These are phyloP conservation scores for Tolypocladium pustulatum DNA, from an alignment of 2,329 filamentous ascomycete genomes.

Conservation along the genomic window DNA sequence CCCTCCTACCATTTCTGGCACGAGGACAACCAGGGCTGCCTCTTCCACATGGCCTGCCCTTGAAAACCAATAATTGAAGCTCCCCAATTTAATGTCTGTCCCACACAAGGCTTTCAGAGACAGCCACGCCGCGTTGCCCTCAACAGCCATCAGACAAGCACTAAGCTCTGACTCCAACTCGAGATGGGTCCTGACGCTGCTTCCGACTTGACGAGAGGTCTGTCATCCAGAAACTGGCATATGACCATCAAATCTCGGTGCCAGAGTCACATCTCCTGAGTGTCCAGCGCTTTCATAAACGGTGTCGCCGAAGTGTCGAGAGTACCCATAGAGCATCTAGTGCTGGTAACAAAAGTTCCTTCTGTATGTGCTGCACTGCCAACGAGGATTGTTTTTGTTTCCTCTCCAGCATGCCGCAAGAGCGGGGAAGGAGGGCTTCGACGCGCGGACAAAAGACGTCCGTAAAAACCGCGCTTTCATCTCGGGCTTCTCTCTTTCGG, in stretches of 20 bases:
- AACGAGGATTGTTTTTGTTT: conserved; percentile 94
- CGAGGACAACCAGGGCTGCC: conserved; percentile 38
- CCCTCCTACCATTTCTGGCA: conserved; percentile 40
- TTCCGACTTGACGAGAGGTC: conserved; percentile 1
- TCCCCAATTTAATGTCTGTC: conserved; percentile 3
- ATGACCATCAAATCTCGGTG: background rate
- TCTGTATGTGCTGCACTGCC: conserved; percentile 76
- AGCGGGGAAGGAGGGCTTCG: conserved; percentile 50
- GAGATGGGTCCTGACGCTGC: conserved; percentile 66
- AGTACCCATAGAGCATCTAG: background rate
- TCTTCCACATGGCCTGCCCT: conserved; percentile 25
- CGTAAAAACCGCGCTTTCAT: conserved; percentile 76
- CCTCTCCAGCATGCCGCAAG: conserved; percentile 46
- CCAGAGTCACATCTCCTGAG: background rate
- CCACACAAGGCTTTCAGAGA: conserved; percentile 1
- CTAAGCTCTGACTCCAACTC: conserved; percentile 91
- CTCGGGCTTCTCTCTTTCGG: conserved; percentile 32
- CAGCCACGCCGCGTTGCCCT: background rate
- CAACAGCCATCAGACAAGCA: conserved; percentile 59
- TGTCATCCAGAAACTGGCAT: background rate
- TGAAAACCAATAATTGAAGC: conserved; percentile 11
- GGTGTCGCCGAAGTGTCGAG: background rate
- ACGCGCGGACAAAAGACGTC: conserved; percentile 88
- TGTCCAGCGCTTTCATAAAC: background rate
- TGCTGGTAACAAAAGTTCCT: conserved; percentile 31